Conservation (phyloP, 139 green algal genomes). For the Yamagishiella unicocca region DNA sequence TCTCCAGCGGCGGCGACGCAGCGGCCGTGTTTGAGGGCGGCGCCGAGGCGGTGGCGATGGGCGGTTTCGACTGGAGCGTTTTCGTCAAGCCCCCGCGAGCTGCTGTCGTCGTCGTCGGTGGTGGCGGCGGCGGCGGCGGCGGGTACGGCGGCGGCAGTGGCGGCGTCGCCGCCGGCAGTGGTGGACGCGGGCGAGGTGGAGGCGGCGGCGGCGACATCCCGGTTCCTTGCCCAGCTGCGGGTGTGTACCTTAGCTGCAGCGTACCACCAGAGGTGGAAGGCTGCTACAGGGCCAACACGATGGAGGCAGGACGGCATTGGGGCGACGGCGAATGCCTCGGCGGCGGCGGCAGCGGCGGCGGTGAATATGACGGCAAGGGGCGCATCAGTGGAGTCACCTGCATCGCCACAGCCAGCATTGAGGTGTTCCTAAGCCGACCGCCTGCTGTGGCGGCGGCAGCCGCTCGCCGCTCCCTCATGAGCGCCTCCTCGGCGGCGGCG, state of each 20-base stretch:
- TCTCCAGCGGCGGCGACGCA: not conserved
- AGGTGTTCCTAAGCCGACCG: not conserved
- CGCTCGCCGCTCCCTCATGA: too few species aligned
- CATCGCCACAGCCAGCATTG: not conserved
- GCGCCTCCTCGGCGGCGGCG: too few species aligned
- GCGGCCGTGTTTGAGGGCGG: not conserved
- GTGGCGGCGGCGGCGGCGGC: not conserved
- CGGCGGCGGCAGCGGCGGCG: not conserved
- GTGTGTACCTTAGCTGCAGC: slow-evolving; percentile 1
- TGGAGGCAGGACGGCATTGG: not conserved
- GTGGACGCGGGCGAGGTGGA: too few species aligned
- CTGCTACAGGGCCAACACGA: not conserved
- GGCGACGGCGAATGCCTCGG: not conserved
- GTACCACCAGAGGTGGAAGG: not conserved
- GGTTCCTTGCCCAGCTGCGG: not conserved
- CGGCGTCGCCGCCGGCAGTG: too few species aligned
- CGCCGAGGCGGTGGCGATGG: not conserved
- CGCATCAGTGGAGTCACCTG: not conserved
- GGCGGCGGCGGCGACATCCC: not conserved
- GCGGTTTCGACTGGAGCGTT: slow-evolving; percentile 8
- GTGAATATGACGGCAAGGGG: too few species aligned
- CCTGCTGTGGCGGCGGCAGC: not conserved
- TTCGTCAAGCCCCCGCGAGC: not conserved
- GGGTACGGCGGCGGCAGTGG: not conserved
- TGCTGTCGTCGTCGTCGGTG: not conserved